phyloP scores from a whole-genome alignment of 1,284 basidiomycete genomes.

The Neolentinus lepideus region DNA sequence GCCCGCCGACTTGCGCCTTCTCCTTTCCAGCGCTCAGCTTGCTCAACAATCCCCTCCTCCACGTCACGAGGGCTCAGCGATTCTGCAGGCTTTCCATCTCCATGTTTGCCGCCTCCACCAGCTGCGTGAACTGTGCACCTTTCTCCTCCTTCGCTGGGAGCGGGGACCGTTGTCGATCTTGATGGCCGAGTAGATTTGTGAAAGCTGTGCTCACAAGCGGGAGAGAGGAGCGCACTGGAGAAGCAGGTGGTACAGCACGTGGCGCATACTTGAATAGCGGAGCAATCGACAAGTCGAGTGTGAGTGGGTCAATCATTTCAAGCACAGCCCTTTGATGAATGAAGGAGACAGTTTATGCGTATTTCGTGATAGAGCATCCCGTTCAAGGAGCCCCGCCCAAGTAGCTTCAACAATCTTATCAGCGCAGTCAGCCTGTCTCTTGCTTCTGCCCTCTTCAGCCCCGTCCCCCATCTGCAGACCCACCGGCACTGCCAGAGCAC shows the following conservation, averaged over 20 bases:
- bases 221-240: slow-evolving; percentile 91
- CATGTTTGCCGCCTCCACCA: slow-evolving; percentile 53
- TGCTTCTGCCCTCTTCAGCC: slow-evolving; percentile 64
- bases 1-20: slow-evolving; percentile 82
- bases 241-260: slow-evolving; percentile 82
- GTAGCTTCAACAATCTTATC: slow-evolving; percentile 80
- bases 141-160: slow-evolving; percentile 44
- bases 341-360: slow-evolving; percentile 80
- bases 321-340: slow-evolving; percentile 81
- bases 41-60: slow-evolving; percentile 82
- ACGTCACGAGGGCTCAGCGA: slow-evolving; percentile 77
- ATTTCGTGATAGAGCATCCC: slow-evolving; percentile 82
- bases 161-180: slow-evolving; percentile 71
- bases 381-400: slow-evolving; percentile 77
- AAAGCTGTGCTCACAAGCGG: slow-evolving; percentile 89
- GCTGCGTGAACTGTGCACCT: slow-evolving; percentile 41
- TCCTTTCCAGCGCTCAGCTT: slow-evolving; percentile 86
- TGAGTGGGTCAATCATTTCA: slow-evolving; percentile 92
- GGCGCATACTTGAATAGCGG: slow-evolving; percentile 67
- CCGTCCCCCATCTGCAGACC: slow-evolving; percentile 60
- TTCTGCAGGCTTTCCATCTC: slow-evolving; percentile 76
- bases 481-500: slow-evolving; percentile 91
- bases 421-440: slow-evolving; percentile 80
- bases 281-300: slow-evolving; percentile 77
- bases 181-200: slow-evolving; percentile 91